A percentile compares a stretch with the other conserved stretches of the same genome.
Conservation (phyloP, 1,139 yeast genomes). For the Magnusiomyces tetraspermus region DNA sequence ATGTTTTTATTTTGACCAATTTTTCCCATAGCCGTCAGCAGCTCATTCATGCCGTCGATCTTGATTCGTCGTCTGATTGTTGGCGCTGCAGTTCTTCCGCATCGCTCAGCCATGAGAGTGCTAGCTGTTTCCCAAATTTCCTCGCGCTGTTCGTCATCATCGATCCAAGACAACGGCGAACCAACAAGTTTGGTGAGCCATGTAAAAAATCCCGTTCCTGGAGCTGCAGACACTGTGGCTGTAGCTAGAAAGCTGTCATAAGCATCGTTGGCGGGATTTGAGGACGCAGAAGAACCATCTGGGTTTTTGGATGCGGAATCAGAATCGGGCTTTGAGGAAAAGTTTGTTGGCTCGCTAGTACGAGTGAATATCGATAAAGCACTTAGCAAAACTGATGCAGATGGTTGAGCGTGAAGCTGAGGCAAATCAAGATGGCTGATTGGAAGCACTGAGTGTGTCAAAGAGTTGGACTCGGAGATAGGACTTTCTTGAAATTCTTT, state of each 20-base stretch:
- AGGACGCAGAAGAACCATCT: background rate
- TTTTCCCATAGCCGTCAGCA: slow-evolving; percentile 15
- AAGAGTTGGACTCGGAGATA: no score
- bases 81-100: slow-evolving; percentile 84
- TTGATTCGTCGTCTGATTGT: slow-evolving; percentile 46
- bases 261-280: slow-evolving; percentile 20
- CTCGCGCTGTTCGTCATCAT: slow-evolving; percentile 33
- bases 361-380: slow-evolving; percentile 46
- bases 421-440: slow-evolving; percentile 52
- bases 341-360: slow-evolving; percentile 44
- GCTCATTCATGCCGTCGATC: slow-evolving; percentile 17
- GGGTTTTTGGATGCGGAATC: background rate
- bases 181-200: slow-evolving; percentile 65
- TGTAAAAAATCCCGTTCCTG: slow-evolving; percentile 32
- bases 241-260: slow-evolving; percentile 28
- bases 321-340: slow-evolving; percentile 27
- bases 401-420: slow-evolving; percentile 39
- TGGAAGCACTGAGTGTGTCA: background rate
- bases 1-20: slow-evolving; percentile 10
- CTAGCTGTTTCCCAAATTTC: slow-evolving; percentile 49
- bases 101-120: slow-evolving; percentile 61
- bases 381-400: slow-evolving; percentile 38
- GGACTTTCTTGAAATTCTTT: no score
- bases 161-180: slow-evolving; percentile 45
- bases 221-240: slow-evolving; percentile 14